Base-by-base conservation (phyloP, 441 rosid genomes). In the Hypseocharis bilobata region DNA sequence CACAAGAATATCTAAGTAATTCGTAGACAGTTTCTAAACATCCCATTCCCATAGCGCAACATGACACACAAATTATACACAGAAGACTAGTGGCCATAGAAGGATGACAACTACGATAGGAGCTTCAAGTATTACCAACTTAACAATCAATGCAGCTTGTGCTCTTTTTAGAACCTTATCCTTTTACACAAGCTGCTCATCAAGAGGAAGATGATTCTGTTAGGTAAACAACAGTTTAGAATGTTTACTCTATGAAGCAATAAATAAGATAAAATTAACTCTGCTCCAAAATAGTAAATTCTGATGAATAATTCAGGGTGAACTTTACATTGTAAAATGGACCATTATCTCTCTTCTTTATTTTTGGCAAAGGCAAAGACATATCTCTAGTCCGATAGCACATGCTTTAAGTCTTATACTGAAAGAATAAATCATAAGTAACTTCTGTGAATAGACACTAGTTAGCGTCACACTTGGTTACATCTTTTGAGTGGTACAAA, bases 391-490 rank as follows among this genome's bases (percentile, higher is more conserved):
- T n/a, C n/a, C n/a, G n/a, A n/a, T n/a, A n/a, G n/a, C n/a, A n/a
- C n/a, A n/a, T n/a, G n/a, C n/a, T n/a, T n/a, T n/a, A n/a, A n/a
- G n/a, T 34, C 13, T 23, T 20, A 54, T 25, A 29, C 51, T 44
- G 38, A 65, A 45, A 45, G 25, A 32, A 55, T 20, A 52, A 6
- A 59, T 17, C 16, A n/a, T 27, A 45, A 32, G 10, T 3, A 34
- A 77, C 29, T 52, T 59, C 57, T 32, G 7, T 45, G 52, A 45
- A 45, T 45, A 45, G 52, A 45, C 19, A 3, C 22, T 16, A 45
- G 52, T 45, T 16, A 45, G 52, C 52, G 16, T 20, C 16, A 45
- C 22, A 45, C 52, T 45, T 0, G 6, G 11, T 42, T 52, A 56
- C 51, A 26, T 1, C 6, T 28, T 45, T 20, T 63, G 26, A 5